phyloP scores from a whole-genome alignment of 1,284 basidiomycete species.

The Trichosporon sp. region DNA sequence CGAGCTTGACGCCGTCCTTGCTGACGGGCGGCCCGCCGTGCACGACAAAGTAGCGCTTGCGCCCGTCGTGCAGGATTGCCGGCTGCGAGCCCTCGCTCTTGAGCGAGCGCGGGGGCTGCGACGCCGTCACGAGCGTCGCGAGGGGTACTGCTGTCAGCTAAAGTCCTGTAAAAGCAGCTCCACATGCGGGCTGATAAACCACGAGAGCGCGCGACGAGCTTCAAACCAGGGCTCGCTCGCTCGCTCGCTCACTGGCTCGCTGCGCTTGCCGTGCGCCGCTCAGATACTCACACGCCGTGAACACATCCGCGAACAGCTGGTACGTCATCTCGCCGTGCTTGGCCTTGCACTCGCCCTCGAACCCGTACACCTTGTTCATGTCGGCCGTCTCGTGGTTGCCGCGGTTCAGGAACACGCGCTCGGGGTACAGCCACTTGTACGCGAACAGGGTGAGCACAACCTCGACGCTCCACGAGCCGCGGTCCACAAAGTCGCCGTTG shows the following conservation, averaged over 20 bases:
- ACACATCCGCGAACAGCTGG: conserved; percentile 85
- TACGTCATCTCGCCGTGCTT: conserved; percentile 87
- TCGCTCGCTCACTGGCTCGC: neutral
- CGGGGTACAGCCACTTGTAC: conserved; percentile 94
- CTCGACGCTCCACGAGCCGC: conserved; percentile 93
- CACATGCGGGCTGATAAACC: too few species aligned
- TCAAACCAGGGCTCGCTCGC: neutral
- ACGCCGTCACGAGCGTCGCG: conserved; percentile 75
- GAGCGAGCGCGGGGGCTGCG: conserved; percentile 57
- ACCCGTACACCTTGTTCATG: conserved; percentile 76
- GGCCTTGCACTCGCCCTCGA: conserved; percentile 93
- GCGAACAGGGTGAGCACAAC: conserved; percentile 91
- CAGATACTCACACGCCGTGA: conserved; percentile 69
- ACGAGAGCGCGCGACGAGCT: too few species aligned
- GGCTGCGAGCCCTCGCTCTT: conserved; percentile 46
- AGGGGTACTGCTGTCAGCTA: conserved; percentile 65
- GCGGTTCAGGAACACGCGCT: conserved; percentile 81
- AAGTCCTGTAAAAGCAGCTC: too few species aligned
- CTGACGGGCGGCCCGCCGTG: conserved; percentile 90
- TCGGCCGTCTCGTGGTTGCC: conserved; percentile 93
- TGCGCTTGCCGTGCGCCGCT: neutral
- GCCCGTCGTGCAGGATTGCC: conserved; percentile 73
- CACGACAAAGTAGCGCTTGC: conserved; percentile 89
- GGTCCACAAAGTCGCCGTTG: conserved; percentile 93
- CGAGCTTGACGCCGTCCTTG: conserved; percentile 86